Conservation (phyloP, 306 rosid genomes). For the Erythrophleum fordii region DNA sequence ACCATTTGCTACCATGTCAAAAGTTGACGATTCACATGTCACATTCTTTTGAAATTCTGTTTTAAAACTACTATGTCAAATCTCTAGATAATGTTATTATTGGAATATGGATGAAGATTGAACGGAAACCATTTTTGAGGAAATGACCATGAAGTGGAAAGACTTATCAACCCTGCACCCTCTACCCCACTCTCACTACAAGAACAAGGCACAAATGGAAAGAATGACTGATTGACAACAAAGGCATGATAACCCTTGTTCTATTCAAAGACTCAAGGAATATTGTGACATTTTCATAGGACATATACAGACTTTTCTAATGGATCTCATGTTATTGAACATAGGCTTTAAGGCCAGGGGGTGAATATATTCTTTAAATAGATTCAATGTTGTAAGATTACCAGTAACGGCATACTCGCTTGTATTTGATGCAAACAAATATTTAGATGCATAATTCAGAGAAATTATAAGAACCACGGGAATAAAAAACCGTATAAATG, state of each 20-base stretch:
- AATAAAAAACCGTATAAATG: slow-evolving; percentile 3
- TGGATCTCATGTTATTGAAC: neutral
- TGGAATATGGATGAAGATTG: slow-evolving; percentile 3
- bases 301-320: neutral
- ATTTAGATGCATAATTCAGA: neutral
- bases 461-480: neutral
- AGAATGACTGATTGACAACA: neutral
- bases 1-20: slow-evolving; percentile 28
- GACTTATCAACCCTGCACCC: neutral
- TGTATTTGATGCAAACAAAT: slow-evolving; percentile 1
- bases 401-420: neutral
- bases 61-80: slow-evolving; percentile 4
- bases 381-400: neutral
- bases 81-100: slow-evolving; percentile 7
- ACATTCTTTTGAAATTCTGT: neutral
- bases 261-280: slow-evolving; percentile 7
- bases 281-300: neutral
- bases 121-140: neutral
- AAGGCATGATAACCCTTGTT: neutral
- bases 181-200: slow-evolving; percentile 3
- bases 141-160: neutral
- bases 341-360: slow-evolving; percentile 15
- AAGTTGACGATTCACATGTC: slow-evolving; percentile 7
- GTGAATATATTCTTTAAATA: neutral
- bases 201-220: neutral